A percentile compares a stretch with the other conserved stretches of the same genome.
Evolutionary conservation across 2,329 filamentous ascomycete genomes (phyloP).

Genomic region (Grosmannia serpens): DNA sequence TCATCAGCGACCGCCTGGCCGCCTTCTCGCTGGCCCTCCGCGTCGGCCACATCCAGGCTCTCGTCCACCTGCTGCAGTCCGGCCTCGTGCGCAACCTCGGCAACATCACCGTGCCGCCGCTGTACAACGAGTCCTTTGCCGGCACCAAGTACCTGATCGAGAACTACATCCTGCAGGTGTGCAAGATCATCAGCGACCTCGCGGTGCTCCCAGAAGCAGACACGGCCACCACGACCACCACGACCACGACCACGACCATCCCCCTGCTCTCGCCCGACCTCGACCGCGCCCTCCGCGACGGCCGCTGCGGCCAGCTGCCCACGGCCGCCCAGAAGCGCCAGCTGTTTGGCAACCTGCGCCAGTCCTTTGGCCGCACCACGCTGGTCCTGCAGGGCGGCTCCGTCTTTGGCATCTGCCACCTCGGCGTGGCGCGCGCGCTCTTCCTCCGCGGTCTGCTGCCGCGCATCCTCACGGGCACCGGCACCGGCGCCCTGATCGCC

Average conservation of each 20-base stretch:
- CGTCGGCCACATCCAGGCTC: conserved; percentile 53
- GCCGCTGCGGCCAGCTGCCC: neutral
- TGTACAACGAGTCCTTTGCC: conserved; percentile 77
- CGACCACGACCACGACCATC: neutral
- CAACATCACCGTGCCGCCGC: conserved; percentile 69
- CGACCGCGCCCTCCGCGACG: conserved; percentile 8
- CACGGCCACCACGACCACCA: neutral
- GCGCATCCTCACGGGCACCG: conserved; percentile 82
- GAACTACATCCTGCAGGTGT: conserved; percentile 77
- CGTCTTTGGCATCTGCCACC: conserved; percentile 81
- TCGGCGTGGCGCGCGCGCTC: conserved; percentile 82
- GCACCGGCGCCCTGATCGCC: conserved; percentile 80
- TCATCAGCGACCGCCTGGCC: conserved; percentile 63
- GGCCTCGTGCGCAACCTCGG: conserved; percentile 77
- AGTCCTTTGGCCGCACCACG: conserved; percentile 77
- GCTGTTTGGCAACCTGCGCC: conserved; percentile 74
- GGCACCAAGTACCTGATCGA: conserved; percentile 87
- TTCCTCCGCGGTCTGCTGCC: conserved; percentile 72
- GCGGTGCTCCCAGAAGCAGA: conserved; percentile 45
- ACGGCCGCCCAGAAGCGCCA: conserved; percentile 50
- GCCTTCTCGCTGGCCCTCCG: conserved; percentile 11
- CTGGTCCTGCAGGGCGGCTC: conserved; percentile 82
- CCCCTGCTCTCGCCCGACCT: conserved; percentile 8
- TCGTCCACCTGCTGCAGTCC: conserved; percentile 71
- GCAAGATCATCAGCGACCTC: conserved; percentile 70